A percentile compares a stretch with the other conserved stretches of the same genome.
phyloP scores from a whole-genome alignment of 1,284 basidiomycete species.

The Ganoderma lucidum region DNA sequence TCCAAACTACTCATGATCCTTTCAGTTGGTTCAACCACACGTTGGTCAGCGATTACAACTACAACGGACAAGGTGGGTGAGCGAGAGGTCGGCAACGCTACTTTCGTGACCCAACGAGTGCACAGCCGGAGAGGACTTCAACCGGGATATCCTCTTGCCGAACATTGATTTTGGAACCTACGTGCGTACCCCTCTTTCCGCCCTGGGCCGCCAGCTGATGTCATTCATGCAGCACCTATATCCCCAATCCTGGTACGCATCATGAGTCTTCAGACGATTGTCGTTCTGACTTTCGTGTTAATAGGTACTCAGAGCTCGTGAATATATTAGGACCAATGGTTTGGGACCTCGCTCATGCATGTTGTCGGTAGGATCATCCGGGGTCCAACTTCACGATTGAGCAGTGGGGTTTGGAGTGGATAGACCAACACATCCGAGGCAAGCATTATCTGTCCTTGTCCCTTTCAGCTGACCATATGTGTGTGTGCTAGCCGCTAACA shows the following conservation, averaged over 20 bases:
- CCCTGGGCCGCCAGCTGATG: background rate
- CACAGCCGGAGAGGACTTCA: constrained; percentile 63
- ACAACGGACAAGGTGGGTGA: constrained; percentile 58
- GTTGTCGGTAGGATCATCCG: constrained; percentile 49
- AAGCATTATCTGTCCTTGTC: constrained; percentile 11
- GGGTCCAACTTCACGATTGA: constrained; percentile 59
- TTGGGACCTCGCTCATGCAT: background rate
- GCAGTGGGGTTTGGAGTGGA: constrained; percentile 63
- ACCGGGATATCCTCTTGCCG: constrained; percentile 52
- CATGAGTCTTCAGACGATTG: too few relatives aligned
- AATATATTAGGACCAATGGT: constrained; percentile 8
- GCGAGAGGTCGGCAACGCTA: background rate
- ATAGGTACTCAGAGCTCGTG: constrained; percentile 44
- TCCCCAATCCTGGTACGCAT: constrained; percentile 54
- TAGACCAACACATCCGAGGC: constrained; percentile 55
- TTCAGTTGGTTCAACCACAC: constrained; percentile 50
- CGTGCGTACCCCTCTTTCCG: constrained; percentile 42
- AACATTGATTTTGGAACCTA: constrained; percentile 67
- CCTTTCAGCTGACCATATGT: background rate
- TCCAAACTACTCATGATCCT: background rate
- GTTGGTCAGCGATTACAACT: constrained; percentile 60
- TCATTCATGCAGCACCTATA: constrained; percentile 54
- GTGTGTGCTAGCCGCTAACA: constrained; percentile 52
- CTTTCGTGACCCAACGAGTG: background rate
- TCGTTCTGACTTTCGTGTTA: background rate